These are phyloP conservation scores for Vigna unguiculata DNA, from an alignment of 306 rosid species.

Conservation along the genomic window DNA sequence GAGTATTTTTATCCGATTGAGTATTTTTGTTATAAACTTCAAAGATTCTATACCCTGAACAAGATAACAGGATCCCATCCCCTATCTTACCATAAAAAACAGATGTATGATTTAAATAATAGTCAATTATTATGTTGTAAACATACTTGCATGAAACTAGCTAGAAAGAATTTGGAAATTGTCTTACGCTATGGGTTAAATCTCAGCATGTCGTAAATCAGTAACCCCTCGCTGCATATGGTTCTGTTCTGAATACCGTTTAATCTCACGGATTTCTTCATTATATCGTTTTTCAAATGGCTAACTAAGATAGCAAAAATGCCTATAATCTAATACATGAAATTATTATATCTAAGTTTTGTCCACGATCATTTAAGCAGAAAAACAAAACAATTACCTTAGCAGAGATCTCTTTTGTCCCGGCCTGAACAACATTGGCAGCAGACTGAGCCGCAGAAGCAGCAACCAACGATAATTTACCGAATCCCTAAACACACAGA, in stretches of 20 bases:
- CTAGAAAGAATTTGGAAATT: not conserved
- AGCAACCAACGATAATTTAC: conserved; percentile 87
- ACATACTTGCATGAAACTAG: not conserved
- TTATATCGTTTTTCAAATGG: not conserved
- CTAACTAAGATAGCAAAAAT: not conserved
- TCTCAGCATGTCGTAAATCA: not conserved
- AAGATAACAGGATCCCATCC: not conserved
- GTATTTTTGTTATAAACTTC: no score
- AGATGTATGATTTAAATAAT: conserved; percentile 11
- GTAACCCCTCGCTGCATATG: not conserved
- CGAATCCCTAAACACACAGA: conserved; percentile 70
- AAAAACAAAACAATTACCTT: conserved; percentile 60
- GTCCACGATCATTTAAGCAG: not conserved
- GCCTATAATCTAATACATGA: not conserved
- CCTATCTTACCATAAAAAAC: not conserved
- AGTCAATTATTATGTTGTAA: not conserved
- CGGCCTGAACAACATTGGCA: conserved; percentile 88
- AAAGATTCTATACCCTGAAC: not conserved
- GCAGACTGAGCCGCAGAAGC: conserved; percentile 92
- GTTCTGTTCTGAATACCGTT: not conserved
- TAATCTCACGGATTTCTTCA: not conserved
- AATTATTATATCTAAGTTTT: not conserved
- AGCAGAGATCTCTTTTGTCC: conserved; percentile 80
- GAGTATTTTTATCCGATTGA: no score
- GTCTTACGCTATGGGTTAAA: not conserved